Base-by-base conservation (phyloP, 148 eudicot species). In the Hydrangea macrophylla region DNA sequence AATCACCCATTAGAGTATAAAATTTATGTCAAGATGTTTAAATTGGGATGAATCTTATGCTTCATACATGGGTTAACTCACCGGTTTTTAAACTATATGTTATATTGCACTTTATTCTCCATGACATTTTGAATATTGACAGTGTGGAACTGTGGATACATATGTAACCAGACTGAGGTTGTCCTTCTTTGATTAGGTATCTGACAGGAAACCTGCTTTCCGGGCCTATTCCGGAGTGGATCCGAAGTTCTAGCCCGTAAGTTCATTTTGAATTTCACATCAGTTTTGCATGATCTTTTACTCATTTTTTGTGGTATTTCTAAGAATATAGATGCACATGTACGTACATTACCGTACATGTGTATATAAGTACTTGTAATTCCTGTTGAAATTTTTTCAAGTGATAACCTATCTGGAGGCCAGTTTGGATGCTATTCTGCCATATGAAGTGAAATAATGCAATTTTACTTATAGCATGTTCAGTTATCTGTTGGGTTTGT, bases 161-260 rank as follows among this genome's bases (percentile, higher is more conserved):
- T 13, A 15, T 24, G 5, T 24, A 37, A 39, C 20, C 40, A 40
- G 10, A 20, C 2, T 55, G 30, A 37, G n/a, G 24, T 15, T 40
- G 12, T 39, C 18, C 39, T 25, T n/a, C 65, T 56, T 13, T 70
- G 70, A 44, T 55, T 67, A 83, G 92, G 83, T 84, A 74, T 66
- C 58, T 87, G 58, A 76, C 87, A 55, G 76, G 76, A 70, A 87
- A 87, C 77, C 64, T 57, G 33, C 82, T 84, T 31, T 70, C 70
- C 62, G 89, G 92, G 56, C 75, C 68, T 2, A 74, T 87, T 70
- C 87, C 83, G 60, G 64, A 36, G 0, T 87, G 92, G 92, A 72
- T 87, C 68, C 59, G 59, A 73, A 42, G 30, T 57, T 0, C 13
- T 39, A 54, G 44, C 35, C 53, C 2, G 80, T 75, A 79, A 30